Evolutionary conservation across 495 filamentous ascomycete species (phyloP), one percentile per base, ranked within the genome.

Genomic region (Lophiotrema nucula): DNA sequence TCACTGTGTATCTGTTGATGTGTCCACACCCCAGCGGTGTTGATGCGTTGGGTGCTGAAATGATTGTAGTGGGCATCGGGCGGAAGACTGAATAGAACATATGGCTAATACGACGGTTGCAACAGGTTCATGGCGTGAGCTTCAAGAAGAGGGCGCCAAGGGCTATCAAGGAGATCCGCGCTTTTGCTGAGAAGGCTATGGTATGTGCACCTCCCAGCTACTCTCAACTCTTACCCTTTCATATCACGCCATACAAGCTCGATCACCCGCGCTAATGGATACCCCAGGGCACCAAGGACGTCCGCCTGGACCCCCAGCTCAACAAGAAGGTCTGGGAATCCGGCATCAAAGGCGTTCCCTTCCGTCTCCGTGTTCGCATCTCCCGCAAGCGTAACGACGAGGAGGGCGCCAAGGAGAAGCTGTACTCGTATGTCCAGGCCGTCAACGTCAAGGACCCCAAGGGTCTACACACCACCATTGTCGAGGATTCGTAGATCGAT

Each of bases 321-420:
- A 99, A 99, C 86, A 99, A 99, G 88, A 97, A 99, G 83, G 92
- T 99, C 77, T 99, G 93, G 93, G 95, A 99, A 78, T 82, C 88
- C 72, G 93, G 93, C 76, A 85, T 99, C 80, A 97, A 97, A 85
- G 95, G 95, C 71, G 91, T 96, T 64, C 90, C 92, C 50, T 97
- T 87, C 87, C 84, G 93, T 75, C 83, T 99, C 64, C 92, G 93
- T 70, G 83, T 99, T 69, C 89, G 95, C 79, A 96, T 99, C 80
- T 95, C 90, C 67, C 89, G 93, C 75, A 93, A 95, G 86, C 91
- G 93, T 83, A 99, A 99, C 82, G 93, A 99, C 75, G 93, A 99
- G 82, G 93, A 99, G 81, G 90, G 88, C 68, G 92, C 93, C 69
- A 93, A 93, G 83, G 86, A 98, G 83, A 92, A 88, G 81, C 84